A percentile compares a stretch with the other conserved stretches of the same genome.
These are phyloP conservation scores for Mucor irregularis DNA, from an alignment of 371 early-diverging fungal species.

Conservation along the genomic window DNA sequence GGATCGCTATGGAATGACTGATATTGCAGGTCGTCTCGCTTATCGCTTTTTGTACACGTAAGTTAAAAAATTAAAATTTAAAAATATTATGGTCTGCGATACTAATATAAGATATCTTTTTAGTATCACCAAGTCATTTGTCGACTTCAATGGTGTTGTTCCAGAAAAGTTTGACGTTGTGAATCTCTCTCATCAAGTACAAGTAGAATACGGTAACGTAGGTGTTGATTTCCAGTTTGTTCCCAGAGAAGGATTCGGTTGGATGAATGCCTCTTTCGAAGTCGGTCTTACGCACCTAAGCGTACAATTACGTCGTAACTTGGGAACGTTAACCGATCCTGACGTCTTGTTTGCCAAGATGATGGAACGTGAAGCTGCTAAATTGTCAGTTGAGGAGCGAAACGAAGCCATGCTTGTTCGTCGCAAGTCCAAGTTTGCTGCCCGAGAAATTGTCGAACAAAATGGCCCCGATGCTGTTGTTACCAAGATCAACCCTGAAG, in stretches of 20 bases:
- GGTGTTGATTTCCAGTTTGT: slow-evolving; percentile 92
- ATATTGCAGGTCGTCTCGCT: slow-evolving; percentile 74
- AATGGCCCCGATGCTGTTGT: slow-evolving; percentile 6
- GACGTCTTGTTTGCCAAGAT: slow-evolving; percentile 55
- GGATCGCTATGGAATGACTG: slow-evolving; percentile 73
- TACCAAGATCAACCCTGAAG: slow-evolving; percentile 16
- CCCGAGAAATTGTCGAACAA: slow-evolving; percentile 15
- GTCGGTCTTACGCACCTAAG: slow-evolving; percentile 78
- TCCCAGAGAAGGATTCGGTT: slow-evolving; percentile 93
- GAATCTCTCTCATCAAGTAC: slow-evolving; percentile 82
- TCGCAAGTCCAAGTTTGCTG: slow-evolving; percentile 25
- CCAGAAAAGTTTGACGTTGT: slow-evolving; percentile 96
- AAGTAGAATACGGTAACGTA: slow-evolving; percentile 94
- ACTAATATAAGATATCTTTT: too few relatives aligned
- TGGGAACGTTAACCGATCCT: slow-evolving; percentile 81
- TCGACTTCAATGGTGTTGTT: slow-evolving; percentile 94
- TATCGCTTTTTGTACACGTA: slow-evolving; percentile 92
- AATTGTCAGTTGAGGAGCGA: slow-evolving; percentile 15
- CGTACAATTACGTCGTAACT: slow-evolving; percentile 63
- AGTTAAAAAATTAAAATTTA: slow-evolving; percentile 23
- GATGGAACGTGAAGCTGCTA: slow-evolving; percentile 19
- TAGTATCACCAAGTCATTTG: slow-evolving; percentile 84
- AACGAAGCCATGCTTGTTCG: slow-evolving; percentile 14
- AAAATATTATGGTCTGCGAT: neutral
- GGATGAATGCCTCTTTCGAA: slow-evolving; percentile 95